Base-by-base conservation (phyloP, 1,139 yeast genomes). In the Pichia kudriavzevii region DNA sequence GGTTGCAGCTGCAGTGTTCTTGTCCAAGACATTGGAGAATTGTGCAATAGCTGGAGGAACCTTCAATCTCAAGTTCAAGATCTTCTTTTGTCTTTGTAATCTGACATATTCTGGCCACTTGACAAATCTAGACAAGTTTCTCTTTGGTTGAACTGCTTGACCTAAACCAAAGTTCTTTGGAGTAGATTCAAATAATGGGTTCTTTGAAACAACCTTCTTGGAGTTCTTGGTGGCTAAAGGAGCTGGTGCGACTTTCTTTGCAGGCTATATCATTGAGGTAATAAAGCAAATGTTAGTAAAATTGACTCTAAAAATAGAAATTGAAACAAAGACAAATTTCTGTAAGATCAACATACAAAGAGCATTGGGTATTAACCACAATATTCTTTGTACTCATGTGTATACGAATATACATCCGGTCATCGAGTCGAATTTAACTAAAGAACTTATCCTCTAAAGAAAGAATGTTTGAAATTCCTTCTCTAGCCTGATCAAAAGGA, bases 81-180 rank as follows among this genome's bases (percentile, higher is more conserved):
- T 82, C 76, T 88, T 88, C 83, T 79, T 88, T 75, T 91, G 97
- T 78, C 97, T 85, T 72, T 84, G 94, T 55, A 82, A 74, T 74
- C 94, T 85, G 55, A 88, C 94, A 66, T 87, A 87, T 69, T 83
- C 94, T 63, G 97, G 97, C 97, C 97, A 88, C 69, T 82, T 88
- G 61, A 87, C 96, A 66, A 82, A 87, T 70, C 96, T 84, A 49
- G 93, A 72, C 62, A 88, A 79, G 81, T 88, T 83, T 72, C 91
- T 79, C 76, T 81, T 83, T 72, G 95, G 95, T 69, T 88, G 96
- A 52, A 87, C 61, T 50, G 78, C 70, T 75, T 87, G 96, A 60
- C 98, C 98, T 59, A 91, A 80, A 70, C 97, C 97, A 61, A 81
- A 88, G 75, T 78, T 81, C 72, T 81, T 82, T 67, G 96, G 94